Evolutionary conservation across 2,329 filamentous ascomycete genomes (phyloP), one percentile per base, ranked within the genome.

Genomic region (Elsinoe australis): DNA sequence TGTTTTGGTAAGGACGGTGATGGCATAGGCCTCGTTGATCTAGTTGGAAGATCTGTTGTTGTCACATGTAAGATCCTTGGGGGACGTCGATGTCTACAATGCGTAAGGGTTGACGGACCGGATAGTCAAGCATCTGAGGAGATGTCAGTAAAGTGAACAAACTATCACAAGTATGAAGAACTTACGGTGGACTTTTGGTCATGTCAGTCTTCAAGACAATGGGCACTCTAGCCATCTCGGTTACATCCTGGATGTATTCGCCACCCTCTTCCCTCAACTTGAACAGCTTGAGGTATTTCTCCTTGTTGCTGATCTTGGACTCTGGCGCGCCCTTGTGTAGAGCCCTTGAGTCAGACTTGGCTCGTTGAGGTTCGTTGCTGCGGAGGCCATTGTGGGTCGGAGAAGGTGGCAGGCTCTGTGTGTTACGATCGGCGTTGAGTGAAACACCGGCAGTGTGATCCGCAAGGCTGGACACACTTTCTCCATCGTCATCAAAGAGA

Each of bases 101-200:
- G 85, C 85, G 63, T 83, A 89, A 12, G 85, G 85, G 72, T 89
- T 89, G 59, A 88, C 70, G 31, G 84, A 87, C 53, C 85, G 81
- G 61, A 88, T 88, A n/a, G 85, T 88, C 66, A 89, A 67, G 72
- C 85, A 89, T 58, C 84, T 88, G 56, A 54, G 49, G 9, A 41
- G 12, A n/a, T n/a, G n/a, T n/a, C n/a, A n/a, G n/a, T n/a, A n/a
- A n/a, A n/a, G n/a, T n/a, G n/a, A n/a, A n/a, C n/a, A n/a, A n/a
- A n/a, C n/a, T n/a, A n/a, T n/a, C n/a, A n/a, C n/a, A 42, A 46
- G 8, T 42, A 50, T 31, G 51, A 18, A 19, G 7, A 53, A 90
- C 92, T 82, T 85, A 98, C 89, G 92, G 92, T 71, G 92, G 92
- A 72, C 90, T 96, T 85, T 98, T 98, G 71, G 77, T 87, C 61